Conservation (phyloP, 139 green algal genomes). For the Mesotaenium endlicherianum region DNA sequence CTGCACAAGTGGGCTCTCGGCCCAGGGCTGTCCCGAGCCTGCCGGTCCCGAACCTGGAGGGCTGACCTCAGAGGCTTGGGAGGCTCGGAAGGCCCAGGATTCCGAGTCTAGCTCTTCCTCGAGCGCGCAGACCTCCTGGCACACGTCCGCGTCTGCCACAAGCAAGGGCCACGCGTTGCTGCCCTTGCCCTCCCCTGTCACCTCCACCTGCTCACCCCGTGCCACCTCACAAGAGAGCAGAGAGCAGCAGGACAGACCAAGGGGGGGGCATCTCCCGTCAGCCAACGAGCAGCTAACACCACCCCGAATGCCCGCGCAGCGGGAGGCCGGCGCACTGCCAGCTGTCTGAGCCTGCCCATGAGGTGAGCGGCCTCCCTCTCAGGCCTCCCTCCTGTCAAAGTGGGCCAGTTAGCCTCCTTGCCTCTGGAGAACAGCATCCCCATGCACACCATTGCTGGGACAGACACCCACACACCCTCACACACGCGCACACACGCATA, state of each 20-base stretch:
- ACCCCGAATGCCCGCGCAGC: too few species aligned
- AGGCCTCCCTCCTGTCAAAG: too few species aligned
- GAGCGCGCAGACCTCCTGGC: background rate
- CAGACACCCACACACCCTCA: too few species aligned
- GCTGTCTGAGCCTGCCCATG: too few species aligned
- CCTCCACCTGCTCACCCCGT: background rate
- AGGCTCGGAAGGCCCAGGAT: background rate
- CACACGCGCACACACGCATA: too few species aligned
- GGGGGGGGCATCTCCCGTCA: too few species aligned
- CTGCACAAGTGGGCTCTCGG: background rate
- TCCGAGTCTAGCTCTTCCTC: background rate
- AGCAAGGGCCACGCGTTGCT: slow-evolving; percentile 15
- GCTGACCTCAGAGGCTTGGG: background rate
- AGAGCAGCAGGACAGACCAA: background rate
- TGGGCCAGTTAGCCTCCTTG: too few species aligned
- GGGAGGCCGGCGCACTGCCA: too few species aligned
- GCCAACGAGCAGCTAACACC: too few species aligned
- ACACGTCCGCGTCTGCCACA: background rate
- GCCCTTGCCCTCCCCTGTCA: background rate
- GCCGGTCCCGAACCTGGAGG: background rate
- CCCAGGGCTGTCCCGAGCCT: background rate
- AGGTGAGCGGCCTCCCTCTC: too few species aligned
- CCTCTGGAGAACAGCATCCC: too few species aligned
- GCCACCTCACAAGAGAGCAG: background rate
- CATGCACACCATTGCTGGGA: too few species aligned